Evolutionary conservation across 2,329 filamentous ascomycete species (phyloP).

Genomic region (Pyricularia grisea): DNA sequence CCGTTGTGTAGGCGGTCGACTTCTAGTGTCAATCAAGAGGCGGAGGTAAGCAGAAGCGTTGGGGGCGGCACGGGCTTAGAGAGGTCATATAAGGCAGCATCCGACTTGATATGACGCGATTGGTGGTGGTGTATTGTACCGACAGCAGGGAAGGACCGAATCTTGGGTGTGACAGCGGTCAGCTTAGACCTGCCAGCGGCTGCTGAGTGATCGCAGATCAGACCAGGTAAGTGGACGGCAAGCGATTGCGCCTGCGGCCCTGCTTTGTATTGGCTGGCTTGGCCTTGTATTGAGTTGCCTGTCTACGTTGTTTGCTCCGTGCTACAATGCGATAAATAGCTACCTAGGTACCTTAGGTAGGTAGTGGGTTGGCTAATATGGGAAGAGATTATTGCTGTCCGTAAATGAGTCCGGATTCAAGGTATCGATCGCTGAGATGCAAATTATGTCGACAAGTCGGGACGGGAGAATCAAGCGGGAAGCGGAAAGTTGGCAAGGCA

Average conservation of each 20-base stretch:
- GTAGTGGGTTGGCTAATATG: background rate
- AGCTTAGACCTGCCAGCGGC: background rate
- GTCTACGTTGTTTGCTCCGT: background rate
- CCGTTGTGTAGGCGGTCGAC: background rate
- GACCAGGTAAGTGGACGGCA: background rate
- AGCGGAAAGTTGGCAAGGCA: background rate
- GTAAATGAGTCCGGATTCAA: background rate
- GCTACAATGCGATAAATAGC: background rate
- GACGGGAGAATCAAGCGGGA: background rate
- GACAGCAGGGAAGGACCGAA: background rate
- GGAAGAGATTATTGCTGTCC: background rate
- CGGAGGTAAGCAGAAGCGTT: background rate
- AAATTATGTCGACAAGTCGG: background rate
- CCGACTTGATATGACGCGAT: background rate
- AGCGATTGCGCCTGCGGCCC: background rate
- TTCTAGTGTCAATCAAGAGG: background rate
- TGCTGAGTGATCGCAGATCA: background rate
- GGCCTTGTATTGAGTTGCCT: background rate
- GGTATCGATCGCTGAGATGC: background rate
- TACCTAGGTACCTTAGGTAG: too few species aligned
- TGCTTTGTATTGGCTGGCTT: background rate
- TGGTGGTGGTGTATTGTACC: background rate
- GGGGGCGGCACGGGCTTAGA: background rate
- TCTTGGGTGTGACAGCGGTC: background rate
- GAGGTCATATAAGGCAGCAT: slow-evolving; percentile 4